Evolutionary conservation across 75 land plant species (phyloP).

Genomic region (Gnetum montanum): DNA sequence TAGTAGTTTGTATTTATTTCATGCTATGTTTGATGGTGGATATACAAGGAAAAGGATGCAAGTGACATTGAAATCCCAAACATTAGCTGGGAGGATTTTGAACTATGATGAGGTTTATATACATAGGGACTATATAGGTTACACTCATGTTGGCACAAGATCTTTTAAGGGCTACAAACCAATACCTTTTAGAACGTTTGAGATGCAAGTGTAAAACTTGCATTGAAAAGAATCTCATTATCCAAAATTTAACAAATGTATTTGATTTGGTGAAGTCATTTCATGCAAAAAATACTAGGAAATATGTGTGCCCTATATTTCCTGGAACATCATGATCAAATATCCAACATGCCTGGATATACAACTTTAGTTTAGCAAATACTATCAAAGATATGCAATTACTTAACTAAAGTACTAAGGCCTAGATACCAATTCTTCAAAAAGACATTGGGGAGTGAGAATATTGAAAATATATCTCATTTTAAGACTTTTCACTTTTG

Average conservation of each 20-base stretch:
- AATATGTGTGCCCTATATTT: conserved; percentile 80
- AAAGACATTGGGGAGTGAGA: too few species aligned
- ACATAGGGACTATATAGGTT: conserved; percentile 79
- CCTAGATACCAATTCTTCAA: too few species aligned
- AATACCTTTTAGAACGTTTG: conserved; percentile 88
- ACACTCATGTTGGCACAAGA: conserved; percentile 70
- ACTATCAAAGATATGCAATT: conserved; percentile 69
- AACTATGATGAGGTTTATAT: conserved; percentile 99
- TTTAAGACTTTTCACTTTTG: too few species aligned
- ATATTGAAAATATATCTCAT: too few species aligned
- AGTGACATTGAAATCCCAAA: conserved; percentile 91
- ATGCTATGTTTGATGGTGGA: conserved; percentile 99
- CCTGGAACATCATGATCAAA: conserved; percentile 64
- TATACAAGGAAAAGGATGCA: conserved; percentile 94
- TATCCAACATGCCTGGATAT: conserved; percentile 61
- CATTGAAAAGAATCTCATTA: conserved; percentile 82
- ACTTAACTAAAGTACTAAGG: conserved; percentile 53
- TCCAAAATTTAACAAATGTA: conserved; percentile 72
- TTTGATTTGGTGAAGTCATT: conserved; percentile 86
- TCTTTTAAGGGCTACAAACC: conserved; percentile 87
- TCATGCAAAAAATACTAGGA: conserved; percentile 63
- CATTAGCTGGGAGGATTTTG: conserved; percentile 95
- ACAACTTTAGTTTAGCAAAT: conserved; percentile 55
- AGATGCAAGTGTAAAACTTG: conserved; percentile 78
- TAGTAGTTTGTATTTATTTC: too few species aligned